These are phyloP conservation scores for Pulveroboletus ravenelii DNA, from an alignment of 768 basidiomycete genomes.

Conservation along the genomic window DNA sequence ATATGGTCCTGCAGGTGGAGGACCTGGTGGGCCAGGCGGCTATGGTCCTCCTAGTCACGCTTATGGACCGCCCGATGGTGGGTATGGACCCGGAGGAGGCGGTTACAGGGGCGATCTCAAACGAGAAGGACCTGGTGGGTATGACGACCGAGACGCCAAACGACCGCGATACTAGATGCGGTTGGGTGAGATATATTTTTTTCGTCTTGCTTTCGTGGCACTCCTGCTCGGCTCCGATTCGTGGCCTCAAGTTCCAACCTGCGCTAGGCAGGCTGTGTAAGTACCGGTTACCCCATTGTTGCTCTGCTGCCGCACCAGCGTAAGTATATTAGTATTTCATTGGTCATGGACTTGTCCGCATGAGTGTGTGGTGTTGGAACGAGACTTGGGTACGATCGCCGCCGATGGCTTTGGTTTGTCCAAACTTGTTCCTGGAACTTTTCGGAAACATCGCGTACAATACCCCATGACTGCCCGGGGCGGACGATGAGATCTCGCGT, in stretches of 20 bases:
- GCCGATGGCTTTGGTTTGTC: background rate
- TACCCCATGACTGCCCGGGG: background rate
- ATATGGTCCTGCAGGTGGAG: slow-evolving; percentile 46
- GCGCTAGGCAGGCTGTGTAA: slow-evolving; percentile 34
- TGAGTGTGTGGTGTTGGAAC: slow-evolving; percentile 3
- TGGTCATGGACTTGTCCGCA: slow-evolving; percentile 6
- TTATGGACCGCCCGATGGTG: slow-evolving; percentile 45
- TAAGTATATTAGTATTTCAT: slow-evolving; percentile 36
- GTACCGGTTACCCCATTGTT: slow-evolving; percentile 27
- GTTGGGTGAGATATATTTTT: slow-evolving; percentile 32
- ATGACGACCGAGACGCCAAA: slow-evolving; percentile 78
- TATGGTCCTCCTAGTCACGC: slow-evolving; percentile 37
- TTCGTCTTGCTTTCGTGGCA: slow-evolving; percentile 20
- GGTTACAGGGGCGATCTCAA: slow-evolving; percentile 73
- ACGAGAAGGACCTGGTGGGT: slow-evolving; percentile 68
- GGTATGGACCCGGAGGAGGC: slow-evolving; percentile 43
- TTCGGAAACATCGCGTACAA: background rate
- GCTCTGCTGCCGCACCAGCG: slow-evolving; percentile 24
- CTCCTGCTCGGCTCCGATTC: slow-evolving; percentile 21
- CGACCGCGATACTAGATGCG: slow-evolving; percentile 70
- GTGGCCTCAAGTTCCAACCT: slow-evolving; percentile 23
- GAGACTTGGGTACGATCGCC: slow-evolving; percentile 6
- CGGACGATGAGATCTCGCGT: slow-evolving; percentile 17
- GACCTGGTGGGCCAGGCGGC: slow-evolving; percentile 40
- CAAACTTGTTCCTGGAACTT: background rate